Evolutionary conservation across 305 asterid genomes (phyloP).

Genomic region (Fraxinus sp.): DNA sequence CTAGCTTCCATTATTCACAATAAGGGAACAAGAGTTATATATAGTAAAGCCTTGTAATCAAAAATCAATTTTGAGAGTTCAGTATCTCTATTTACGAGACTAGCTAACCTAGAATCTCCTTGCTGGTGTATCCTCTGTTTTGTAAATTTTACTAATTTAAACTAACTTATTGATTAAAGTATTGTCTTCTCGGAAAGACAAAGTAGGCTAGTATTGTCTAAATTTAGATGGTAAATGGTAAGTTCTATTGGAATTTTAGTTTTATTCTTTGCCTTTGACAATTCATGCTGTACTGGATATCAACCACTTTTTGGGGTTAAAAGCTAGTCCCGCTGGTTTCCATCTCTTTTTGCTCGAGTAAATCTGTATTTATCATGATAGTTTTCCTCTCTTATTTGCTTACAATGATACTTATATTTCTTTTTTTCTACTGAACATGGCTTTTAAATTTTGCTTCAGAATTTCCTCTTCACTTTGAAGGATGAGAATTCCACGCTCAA

Average conservation of each 20-base stretch:
- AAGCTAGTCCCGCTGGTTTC: neutral
- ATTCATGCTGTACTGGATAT: neutral
- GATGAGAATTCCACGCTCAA: constrained; percentile 75
- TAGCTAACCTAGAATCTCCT: neutral
- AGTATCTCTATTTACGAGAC: neutral
- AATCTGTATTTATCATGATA: neutral
- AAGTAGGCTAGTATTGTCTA: neutral
- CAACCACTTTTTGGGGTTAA: neutral
- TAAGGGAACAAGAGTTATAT: neutral
- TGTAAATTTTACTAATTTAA: neutral
- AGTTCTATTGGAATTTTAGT: neutral
- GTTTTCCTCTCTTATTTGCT: neutral
- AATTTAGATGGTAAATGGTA: neutral
- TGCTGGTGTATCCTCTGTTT: neutral
- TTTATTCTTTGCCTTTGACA: neutral
- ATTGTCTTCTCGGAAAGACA: neutral
- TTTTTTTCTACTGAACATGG: neutral
- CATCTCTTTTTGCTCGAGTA: neutral
- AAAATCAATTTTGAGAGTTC: neutral
- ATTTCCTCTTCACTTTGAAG: constrained; percentile 70
- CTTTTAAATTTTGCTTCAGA: constrained; percentile 41
- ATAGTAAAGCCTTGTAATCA: neutral
- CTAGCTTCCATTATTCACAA: neutral
- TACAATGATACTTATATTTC: neutral
- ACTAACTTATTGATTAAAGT: neutral